Percentiles rank a stretch among this genome's conserved stretches.
Evolutionary conservation across 2,329 filamentous ascomycete genomes (phyloP).

Genomic region (Leptographium radiaticola): DNA sequence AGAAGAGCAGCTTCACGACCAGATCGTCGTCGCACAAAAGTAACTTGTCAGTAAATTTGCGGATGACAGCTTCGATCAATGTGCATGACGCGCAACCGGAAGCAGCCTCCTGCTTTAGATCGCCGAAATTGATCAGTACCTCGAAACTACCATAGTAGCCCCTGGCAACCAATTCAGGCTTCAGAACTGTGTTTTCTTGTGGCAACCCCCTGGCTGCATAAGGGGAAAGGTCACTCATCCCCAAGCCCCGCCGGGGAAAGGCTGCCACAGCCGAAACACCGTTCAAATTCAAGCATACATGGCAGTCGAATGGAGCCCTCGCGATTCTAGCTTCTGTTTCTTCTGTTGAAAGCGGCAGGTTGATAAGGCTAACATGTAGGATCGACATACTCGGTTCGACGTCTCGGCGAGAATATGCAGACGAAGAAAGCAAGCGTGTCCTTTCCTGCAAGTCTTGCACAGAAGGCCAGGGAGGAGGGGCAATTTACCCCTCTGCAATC

Average conservation of each 20-base stretch:
- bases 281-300: neutral
- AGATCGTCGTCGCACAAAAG: neutral
- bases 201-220: neutral
- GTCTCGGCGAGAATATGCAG: neutral
- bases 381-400: neutral
- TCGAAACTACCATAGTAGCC: neutral
- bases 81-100: neutral
- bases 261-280: neutral
- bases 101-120: neutral
- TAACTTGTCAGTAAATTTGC: neutral
- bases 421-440: neutral
- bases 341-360: neutral
- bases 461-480: neutral
- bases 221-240: neutral
- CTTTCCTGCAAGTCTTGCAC: neutral
- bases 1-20: neutral
- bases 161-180: neutral
- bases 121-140: neutral
- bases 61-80: neutral
- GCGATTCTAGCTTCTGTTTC: neutral
- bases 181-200: neutral
- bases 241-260: neutral
- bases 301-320: neutral
- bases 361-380: neutral
- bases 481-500: neutral